Conservation (phyloP, 257 asterid species). For the Primulina tabacum region DNA sequence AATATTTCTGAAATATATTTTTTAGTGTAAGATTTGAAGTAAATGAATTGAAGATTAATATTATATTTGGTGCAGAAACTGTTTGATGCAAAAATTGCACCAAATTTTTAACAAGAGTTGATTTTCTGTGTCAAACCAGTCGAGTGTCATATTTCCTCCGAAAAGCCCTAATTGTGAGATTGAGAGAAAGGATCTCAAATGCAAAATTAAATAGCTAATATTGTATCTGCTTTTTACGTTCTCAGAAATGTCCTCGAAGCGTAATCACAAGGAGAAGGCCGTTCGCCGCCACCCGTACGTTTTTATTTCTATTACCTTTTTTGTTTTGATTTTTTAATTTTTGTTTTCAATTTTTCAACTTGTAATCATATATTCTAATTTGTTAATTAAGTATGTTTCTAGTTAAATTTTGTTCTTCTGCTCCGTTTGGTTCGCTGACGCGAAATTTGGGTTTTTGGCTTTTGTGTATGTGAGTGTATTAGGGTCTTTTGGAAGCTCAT, state of each 20-base stretch:
- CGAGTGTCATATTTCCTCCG: not conserved
- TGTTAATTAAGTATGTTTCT: not conserved
- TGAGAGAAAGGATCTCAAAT: not conserved
- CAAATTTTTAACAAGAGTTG: too few relatives aligned
- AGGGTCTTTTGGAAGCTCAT: slow-evolving; percentile 1
- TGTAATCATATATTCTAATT: not conserved
- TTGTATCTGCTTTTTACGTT: not conserved
- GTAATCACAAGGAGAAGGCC: slow-evolving; percentile 45
- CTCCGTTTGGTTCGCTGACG: slow-evolving; percentile 12
- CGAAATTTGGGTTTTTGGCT: slow-evolving; percentile 13
- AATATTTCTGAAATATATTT: too few relatives aligned
- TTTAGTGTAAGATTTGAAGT: too few relatives aligned
- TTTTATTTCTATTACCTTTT: not conserved
- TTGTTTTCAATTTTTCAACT: not conserved
- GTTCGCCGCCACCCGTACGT: slow-evolving; percentile 45
- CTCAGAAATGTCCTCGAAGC: slow-evolving; percentile 47
- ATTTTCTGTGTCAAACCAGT: not conserved
- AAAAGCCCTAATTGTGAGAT: not conserved
- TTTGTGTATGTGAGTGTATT: slow-evolving; percentile 6
- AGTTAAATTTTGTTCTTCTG: not conserved
- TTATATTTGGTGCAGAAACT: too few relatives aligned
- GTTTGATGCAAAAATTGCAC: too few relatives aligned
- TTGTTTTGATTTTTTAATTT: not conserved
- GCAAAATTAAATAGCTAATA: not conserved
- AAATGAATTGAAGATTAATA: too few relatives aligned